Base-by-base conservation (phyloP, 192 early-diverging fungal species). In the Coemansia sp. region DNA sequence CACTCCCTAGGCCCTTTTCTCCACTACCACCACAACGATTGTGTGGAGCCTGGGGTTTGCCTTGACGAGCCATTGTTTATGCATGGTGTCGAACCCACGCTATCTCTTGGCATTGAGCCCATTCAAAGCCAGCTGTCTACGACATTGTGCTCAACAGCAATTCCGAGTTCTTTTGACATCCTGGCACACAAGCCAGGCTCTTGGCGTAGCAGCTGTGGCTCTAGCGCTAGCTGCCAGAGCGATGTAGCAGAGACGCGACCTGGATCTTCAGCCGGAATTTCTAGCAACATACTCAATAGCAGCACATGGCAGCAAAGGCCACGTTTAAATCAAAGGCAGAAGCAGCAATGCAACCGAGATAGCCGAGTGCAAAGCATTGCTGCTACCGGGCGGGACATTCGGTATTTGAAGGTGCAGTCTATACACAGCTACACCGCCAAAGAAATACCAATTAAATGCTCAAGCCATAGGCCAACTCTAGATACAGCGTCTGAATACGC, bases 301-400 rank as follows among this genome's bases (percentile, higher is more conserved):
- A 25, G 15, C 30, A 15, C 15, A 10, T 8, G 29, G 33, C 33
- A 27, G 40, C 30, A 22, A 11, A 10, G 14, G 40, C 18, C 18
- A 23, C 4, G 7, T 9, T 13, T 13, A 35, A 3, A 32, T 35
- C 15, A 53, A 19, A 11, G 38, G 53, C 11, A 26, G 15, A 30
- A 29, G 45, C 45, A 29, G 45, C 26, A 30, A 47, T 18, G 27
- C 31, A 30, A 31, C 23, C 27, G 45, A 47, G 45, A 47, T 8
- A 47, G 62, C 35, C 43, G 58, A 48, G 36, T 76, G 21, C 72
- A 61, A 26, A 63, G 58, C 53, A 68, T 65, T 33, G 72, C 72
- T 1, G 72, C 66, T 10, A 56, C 62, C 14, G 72, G 72, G 11
- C 51, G 49, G 5, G 63, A 65, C 58, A 56, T 53, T 25, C 45